Conservation (phyloP, 805 yeast genomes). For the Yamadazyma ubonensis region DNA sequence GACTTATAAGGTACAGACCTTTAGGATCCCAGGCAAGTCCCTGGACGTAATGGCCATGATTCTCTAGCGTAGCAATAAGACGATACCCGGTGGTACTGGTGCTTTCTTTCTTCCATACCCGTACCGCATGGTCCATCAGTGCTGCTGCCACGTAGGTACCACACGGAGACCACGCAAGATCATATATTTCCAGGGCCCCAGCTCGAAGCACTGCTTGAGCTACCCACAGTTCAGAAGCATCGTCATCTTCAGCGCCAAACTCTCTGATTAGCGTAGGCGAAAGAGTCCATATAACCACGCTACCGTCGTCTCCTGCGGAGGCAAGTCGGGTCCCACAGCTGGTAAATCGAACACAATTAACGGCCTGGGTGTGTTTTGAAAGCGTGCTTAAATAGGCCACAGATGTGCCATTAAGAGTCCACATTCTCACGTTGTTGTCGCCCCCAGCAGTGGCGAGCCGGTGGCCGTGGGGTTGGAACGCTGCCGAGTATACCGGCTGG, state of each 20-base stretch:
- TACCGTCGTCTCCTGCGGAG: conserved; percentile 94
- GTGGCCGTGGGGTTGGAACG: conserved; percentile 56
- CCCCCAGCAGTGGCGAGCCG: conserved; percentile 92
- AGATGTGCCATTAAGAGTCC: conserved; percentile 44
- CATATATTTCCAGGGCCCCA: conserved; percentile 79
- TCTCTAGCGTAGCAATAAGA: background rate
- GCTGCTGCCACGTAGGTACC: conserved; percentile 77
- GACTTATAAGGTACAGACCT: conserved; percentile 75
- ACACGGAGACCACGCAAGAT: conserved; percentile 90
- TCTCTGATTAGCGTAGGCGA: conserved; percentile 55
- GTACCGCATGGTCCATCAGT: conserved; percentile 82
- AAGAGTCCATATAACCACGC: conserved; percentile 74
- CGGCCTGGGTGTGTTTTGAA: conserved; percentile 90
- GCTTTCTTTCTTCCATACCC: conserved; percentile 43
- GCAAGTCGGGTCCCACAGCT: conserved; percentile 72
- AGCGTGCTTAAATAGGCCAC: conserved; percentile 80
- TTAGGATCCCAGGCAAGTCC: conserved; percentile 96
- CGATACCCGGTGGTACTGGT: conserved; percentile 3
- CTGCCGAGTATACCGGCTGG: conserved; percentile 69
- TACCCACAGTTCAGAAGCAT: conserved; percentile 74
- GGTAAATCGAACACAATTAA: conserved; percentile 83
- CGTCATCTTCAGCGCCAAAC: conserved; percentile 57
- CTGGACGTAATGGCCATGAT: conserved; percentile 85
- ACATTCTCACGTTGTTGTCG: conserved; percentile 40
- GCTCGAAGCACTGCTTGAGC: conserved; percentile 57